Evolutionary conservation across 768 basidiomycete species (phyloP), one percentile per base, ranked within the genome.

Genomic region (Boletales sp.): DNA sequence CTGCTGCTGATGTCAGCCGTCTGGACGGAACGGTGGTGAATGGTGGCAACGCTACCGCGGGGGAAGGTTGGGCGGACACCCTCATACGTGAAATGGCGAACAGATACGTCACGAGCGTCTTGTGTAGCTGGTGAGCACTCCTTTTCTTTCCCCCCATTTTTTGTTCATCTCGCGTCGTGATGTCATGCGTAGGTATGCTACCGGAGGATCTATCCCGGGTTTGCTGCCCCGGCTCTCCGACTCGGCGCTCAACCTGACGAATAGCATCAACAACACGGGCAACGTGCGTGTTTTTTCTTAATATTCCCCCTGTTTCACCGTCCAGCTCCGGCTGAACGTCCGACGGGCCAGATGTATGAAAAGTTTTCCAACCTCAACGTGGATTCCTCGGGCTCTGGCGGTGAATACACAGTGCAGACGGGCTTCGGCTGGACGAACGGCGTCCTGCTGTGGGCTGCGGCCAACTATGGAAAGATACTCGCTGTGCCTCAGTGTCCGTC

Each of bases 381-480:
- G 30, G 85, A 90, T 67, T 85, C 83, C 4, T 84, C 87, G 3
- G 91, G 90, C 5, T 71, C 72, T 12, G 91, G 90, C 8, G 91
- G 91, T 21, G 91, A 94, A 73, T 95, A 97, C 58, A 87, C 83
- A 3, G 92, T 94, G 3, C 89, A 92, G 69, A 82, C 79, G 14
- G 89, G 90, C 18, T 92, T 92, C 61, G 89, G 90, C 15, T 94
- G 91, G 90, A 91, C 89, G 37, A 92, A 93, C 59, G 90, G 90
- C 17, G 88, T 84, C 9, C 62, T 82, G 46, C 77, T 92, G 35
- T 91, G 86, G 84, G 72, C 87, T 18, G 83, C 87, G 18, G 80
- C 78, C 54, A 77, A 72, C 40, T 90, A 84, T 58, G 89, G 87
- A 0, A 43, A 72, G 2, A 64, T 78, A 12, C 74, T 93, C 39